Conservation (phyloP, 345 rosid genomes). For the Populus ilicifolia region DNA sequence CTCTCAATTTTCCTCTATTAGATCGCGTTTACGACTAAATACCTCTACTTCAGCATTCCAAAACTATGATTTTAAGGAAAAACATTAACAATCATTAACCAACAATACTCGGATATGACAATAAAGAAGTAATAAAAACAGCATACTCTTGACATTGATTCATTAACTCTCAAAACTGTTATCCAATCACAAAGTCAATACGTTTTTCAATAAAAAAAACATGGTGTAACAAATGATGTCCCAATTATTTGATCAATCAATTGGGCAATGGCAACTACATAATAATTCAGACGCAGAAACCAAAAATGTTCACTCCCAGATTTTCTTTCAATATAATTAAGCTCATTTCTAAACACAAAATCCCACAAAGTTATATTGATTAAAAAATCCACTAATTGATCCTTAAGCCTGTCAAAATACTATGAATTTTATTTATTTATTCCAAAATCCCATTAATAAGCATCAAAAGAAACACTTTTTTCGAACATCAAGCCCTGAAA, state of each 20-base stretch:
- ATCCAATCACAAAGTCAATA: neutral
- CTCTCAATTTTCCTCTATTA: neutral
- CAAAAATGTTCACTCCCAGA: neutral
- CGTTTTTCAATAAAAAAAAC: neutral
- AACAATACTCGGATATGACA: neutral
- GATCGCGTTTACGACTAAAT: neutral
- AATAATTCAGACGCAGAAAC: neutral
- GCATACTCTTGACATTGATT: neutral
- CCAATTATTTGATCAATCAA: neutral
- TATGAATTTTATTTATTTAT: neutral
- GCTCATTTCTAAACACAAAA: neutral
- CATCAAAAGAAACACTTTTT: neutral
- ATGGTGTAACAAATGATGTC: neutral
- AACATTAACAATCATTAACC: neutral
- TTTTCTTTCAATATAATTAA: neutral
- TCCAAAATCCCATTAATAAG: neutral
- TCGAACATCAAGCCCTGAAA: neutral
- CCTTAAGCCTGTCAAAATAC: neutral
- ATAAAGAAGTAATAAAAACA: neutral
- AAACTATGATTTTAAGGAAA: neutral
- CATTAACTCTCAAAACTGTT: neutral
- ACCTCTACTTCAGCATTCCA: neutral
- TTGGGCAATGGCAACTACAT: neutral
- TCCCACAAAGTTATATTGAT: neutral
- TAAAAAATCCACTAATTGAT: neutral